A percentile compares a stretch with the other conserved stretches of the same genome.
Conservation (phyloP, 768 basidiomycete genomes). For the Leccinum ochraceum region DNA sequence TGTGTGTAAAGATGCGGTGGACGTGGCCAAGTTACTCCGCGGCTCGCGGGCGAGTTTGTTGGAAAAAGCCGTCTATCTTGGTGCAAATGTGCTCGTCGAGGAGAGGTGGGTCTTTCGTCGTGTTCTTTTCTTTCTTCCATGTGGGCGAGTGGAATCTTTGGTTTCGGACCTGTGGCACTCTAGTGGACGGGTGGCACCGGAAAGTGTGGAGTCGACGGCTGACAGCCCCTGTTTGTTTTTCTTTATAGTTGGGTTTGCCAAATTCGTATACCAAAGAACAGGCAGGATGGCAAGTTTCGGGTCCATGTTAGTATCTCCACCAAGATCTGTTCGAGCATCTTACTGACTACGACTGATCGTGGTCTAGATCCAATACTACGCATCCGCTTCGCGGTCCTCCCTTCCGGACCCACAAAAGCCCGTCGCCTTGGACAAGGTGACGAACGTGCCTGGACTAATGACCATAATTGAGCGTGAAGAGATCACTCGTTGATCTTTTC, state of each 20-base stretch:
- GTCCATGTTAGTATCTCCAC: conserved; percentile 49
- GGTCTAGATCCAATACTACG: conserved; percentile 61
- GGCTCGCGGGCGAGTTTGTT: conserved; percentile 52
- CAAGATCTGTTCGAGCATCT: neutral
- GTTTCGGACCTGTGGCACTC: neutral
- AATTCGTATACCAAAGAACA: conserved; percentile 54
- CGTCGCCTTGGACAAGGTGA: conserved; percentile 60
- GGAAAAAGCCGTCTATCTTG: conserved; percentile 48
- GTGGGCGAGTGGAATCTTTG: neutral
- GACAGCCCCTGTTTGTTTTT: neutral
- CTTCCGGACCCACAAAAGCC: conserved; percentile 59
- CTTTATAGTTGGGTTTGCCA: conserved; percentile 60
- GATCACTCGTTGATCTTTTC: conserved; percentile 15
- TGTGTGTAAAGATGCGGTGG: conserved; percentile 63
- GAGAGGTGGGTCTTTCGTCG: conserved; percentile 55
- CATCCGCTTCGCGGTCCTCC: conserved; percentile 55
- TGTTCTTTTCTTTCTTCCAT: neutral
- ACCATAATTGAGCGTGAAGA: conserved; percentile 56
- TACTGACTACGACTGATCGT: conserved; percentile 1
- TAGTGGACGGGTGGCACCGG: neutral
- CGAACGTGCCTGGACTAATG: conserved; percentile 73
- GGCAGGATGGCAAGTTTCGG: conserved; percentile 52
- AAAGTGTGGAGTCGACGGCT: neutral
- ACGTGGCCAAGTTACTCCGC: conserved; percentile 56
- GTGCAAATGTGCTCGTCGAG: conserved; percentile 63